These are phyloP conservation scores for Huntiella decipiens DNA, from an alignment of 2,329 filamentous ascomycete genomes.

Conservation along the genomic window DNA sequence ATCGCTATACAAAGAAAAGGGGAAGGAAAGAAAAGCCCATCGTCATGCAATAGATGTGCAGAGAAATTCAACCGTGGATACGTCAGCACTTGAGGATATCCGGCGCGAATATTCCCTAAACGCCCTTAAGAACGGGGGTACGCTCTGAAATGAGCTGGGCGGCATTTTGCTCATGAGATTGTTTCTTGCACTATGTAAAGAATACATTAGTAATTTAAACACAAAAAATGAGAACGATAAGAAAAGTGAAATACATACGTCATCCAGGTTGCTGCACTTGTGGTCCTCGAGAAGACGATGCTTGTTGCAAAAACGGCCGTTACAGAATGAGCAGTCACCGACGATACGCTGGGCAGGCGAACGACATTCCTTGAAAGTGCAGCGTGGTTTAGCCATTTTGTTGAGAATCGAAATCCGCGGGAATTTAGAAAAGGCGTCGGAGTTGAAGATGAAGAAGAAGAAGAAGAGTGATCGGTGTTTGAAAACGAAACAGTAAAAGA, in stretches of 20 bases:
- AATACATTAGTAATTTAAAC: neutral
- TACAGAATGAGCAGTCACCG: conserved; percentile 89
- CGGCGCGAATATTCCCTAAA: conserved; percentile 29
- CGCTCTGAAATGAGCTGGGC: conserved; percentile 82
- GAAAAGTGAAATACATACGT: conserved; percentile 33
- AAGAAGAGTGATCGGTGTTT: neutral
- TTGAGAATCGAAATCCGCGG: conserved; percentile 10
- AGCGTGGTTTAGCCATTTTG: conserved; percentile 55
- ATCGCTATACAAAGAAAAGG: neutral
- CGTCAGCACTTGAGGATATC: too few species aligned
- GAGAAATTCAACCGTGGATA: too few species aligned
- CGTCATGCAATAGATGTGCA: neutral
- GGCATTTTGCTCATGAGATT: conserved; percentile 84
- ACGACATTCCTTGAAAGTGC: conserved; percentile 77
- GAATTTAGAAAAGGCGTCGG: neutral
- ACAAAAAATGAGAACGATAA: conserved; percentile 11
- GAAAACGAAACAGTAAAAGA: neutral
- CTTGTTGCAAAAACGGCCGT: conserved; percentile 84
- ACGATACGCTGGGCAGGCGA: conserved; percentile 80
- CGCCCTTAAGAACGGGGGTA: conserved; percentile 82
- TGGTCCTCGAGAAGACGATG: conserved; percentile 89
- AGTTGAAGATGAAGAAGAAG: neutral
- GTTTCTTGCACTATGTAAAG: conserved; percentile 69
- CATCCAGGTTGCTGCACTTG: conserved; percentile 79
- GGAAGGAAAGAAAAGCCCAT: neutral